phyloP scores from a whole-genome alignment of 441 rosid species.

The Erodium trifolium region DNA sequence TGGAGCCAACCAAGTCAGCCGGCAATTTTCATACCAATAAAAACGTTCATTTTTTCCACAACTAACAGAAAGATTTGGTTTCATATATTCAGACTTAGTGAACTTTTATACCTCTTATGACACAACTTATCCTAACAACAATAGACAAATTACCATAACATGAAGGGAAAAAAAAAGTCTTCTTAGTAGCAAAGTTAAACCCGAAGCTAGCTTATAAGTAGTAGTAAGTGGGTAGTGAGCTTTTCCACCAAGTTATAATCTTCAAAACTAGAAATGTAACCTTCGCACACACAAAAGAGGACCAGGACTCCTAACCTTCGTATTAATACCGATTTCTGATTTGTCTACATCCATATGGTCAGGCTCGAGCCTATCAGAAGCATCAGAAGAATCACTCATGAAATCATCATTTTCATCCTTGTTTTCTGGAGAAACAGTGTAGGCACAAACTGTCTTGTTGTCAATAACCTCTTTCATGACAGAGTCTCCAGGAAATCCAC shows the following conservation, averaged over 20 bases:
- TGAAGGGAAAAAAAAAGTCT: not conserved
- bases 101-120: constrained; percentile 1
- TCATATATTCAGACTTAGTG: not conserved
- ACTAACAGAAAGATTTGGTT: not conserved
- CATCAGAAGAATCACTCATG: constrained; percentile 13
- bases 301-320: constrained; percentile 18
- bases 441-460: not conserved
- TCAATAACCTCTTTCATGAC: constrained; percentile 9
- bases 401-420: constrained; percentile 14
- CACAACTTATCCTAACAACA: not conserved
- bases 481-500: constrained; percentile 10
- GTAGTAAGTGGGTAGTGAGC: constrained; percentile 4
- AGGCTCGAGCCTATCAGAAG: constrained; percentile 8
- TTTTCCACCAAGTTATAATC: not conserved
- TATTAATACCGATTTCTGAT: not conserved
- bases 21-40: not conserved
- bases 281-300: not conserved
- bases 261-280: constrained; percentile 6
- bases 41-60: not conserved
- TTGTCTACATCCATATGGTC: constrained; percentile 19
- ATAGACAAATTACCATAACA: not conserved
- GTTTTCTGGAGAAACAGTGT: constrained; percentile 16
- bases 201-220: not conserved
- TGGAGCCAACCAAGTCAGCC: constrained; percentile 8
- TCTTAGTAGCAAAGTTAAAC: not conserved